Base-by-base conservation (phyloP, 2,329 filamentous ascomycete species). In the Ophiostoma pallidulum region DNA sequence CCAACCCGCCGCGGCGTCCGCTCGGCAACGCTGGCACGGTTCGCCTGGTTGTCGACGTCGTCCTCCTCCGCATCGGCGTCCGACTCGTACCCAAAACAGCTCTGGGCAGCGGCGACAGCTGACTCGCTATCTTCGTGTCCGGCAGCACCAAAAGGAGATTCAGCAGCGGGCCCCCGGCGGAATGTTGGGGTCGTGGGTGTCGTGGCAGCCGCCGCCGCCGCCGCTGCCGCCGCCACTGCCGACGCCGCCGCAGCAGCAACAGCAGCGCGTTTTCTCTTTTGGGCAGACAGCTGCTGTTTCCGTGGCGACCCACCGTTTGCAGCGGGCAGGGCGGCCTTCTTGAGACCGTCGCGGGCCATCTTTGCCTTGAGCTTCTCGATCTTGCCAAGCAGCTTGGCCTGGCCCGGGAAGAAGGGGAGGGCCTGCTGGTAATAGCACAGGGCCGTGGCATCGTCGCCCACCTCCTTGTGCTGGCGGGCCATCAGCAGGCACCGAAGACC, bases 351-450 rank as follows among this genome's bases (percentile, higher is more conserved):
- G 8, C 51, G 54, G 0, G 62, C 66, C 48, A 86, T 62, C 54
- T 77, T 74, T 1, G 69, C 66, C 56, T 71, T 70, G 48, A 88
- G 60, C 53, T 74, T 74, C 43, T 80, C 73, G 53, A 87, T 86
- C 68, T 88, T 86, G 59, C 76, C 72, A 28, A 82, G 57, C 28
- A 89, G 71, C 66, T 91, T 95, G 41, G 80, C 74, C 61, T 96
- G 92, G 1, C 80, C 82, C 0, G 90, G 90, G 57, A 97, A 97
- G 64, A 80, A 92, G 0, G 86, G 84, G 45, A 88, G 67, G 0
- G 91, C 91, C 54, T 86, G 71, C 62, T 91, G 83, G 60, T 94
- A 96, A 79, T 92, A 91, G 56, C 79, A 80, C 51, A 97, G 66
- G 0, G 90, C 88, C 29, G 78, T 85, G 4, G 70, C 71, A 44